phyloP scores from a whole-genome alignment of 2,329 filamentous ascomycete genomes.

The Leptographium galeiforme region DNA sequence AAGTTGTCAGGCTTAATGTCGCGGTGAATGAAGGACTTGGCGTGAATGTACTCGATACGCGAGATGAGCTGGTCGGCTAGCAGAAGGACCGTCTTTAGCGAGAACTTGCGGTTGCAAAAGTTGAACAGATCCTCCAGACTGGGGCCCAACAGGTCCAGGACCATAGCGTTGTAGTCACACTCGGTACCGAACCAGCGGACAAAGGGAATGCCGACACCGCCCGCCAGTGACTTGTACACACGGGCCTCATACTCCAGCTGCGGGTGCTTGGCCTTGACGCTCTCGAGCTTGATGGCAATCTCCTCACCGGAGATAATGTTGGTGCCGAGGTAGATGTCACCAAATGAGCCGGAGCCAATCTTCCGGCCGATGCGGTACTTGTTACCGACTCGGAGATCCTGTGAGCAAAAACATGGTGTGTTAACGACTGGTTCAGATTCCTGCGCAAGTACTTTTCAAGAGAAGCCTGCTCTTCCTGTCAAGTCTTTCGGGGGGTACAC shows the following conservation, averaged over 20 bases:
- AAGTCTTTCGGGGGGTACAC: constrained; percentile 14
- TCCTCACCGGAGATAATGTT: constrained; percentile 99
- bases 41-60: constrained; percentile 98
- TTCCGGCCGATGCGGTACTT: constrained; percentile 99
- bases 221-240: constrained; percentile 80
- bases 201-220: constrained; percentile 94
- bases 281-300: constrained; percentile 99
- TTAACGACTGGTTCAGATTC: background rate
- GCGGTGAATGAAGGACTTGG: constrained; percentile 98
- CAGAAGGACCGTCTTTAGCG: constrained; percentile 91
- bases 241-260: constrained; percentile 98
- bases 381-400: constrained; percentile 98
- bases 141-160: constrained; percentile 89
- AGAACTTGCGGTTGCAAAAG: constrained; percentile 99
- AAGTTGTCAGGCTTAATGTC: constrained; percentile 99
- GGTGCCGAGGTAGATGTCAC: constrained; percentile 96
- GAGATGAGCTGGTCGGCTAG: constrained; percentile 97
- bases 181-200: constrained; percentile 99
- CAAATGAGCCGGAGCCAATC: constrained; percentile 94
- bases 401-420: background rate
- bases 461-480: too few relatives aligned
- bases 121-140: constrained; percentile 98
- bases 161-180: constrained; percentile 99
- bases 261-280: constrained; percentile 98
- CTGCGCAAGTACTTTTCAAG: background rate